Conservation (phyloP, 441 rosid genomes). For the Pelargonium cotyledonis region DNA sequence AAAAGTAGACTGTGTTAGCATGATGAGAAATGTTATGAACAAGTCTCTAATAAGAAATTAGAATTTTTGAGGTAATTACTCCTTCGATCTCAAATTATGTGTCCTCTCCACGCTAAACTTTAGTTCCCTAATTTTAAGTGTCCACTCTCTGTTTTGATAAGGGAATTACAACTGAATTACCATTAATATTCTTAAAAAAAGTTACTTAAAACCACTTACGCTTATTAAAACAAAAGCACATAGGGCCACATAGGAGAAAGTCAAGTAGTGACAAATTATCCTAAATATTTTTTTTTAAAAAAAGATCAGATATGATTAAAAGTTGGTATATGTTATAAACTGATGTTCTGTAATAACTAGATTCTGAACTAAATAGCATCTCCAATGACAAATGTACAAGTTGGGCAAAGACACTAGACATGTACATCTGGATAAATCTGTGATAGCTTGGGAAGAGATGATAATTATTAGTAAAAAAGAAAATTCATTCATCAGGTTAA, state of each 20-base stretch:
- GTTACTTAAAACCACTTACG: too few species aligned
- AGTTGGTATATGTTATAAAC: not conserved
- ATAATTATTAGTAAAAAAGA: not conserved
- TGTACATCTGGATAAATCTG: not conserved
- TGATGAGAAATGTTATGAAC: constrained; percentile 1
- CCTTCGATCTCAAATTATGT: too few species aligned
- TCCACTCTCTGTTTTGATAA: too few species aligned
- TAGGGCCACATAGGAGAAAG: too few species aligned
- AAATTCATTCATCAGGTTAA: not conserved
- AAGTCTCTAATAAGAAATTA: not conserved
- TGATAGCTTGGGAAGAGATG: not conserved
- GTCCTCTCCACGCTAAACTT: too few species aligned
- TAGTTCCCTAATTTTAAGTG: too few species aligned
- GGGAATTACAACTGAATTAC: too few species aligned
- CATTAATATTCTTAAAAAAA: too few species aligned
- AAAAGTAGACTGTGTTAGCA: constrained; percentile 22
- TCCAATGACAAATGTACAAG: not conserved
- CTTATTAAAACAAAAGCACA: too few species aligned
- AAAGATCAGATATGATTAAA: not conserved
- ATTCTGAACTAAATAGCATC: constrained; percentile 6
- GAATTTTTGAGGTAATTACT: not conserved
- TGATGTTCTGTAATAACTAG: constrained; percentile 7
- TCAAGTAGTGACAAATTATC: too few species aligned
- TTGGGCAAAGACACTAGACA: too few species aligned
- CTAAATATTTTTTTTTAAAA: too few species aligned